These are phyloP conservation scores for Russula olivacea DNA, from an alignment of 768 basidiomycete species.

Conservation along the genomic window DNA sequence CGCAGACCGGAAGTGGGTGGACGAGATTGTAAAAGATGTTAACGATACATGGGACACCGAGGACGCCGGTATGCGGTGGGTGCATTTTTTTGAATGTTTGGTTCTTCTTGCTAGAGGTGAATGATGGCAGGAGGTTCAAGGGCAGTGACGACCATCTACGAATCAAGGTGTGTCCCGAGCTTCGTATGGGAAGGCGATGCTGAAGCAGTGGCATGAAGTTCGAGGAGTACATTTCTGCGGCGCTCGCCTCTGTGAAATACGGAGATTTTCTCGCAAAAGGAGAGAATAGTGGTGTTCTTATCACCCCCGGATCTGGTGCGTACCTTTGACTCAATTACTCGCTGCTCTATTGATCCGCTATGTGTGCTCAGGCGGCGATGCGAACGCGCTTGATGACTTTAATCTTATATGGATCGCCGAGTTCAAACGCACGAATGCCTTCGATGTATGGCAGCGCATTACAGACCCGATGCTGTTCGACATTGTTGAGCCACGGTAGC, in stretches of 20 bases:
- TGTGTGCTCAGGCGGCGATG: slow-evolving; percentile 41
- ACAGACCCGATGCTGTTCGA: slow-evolving; percentile 95
- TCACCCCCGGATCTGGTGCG: slow-evolving; percentile 55
- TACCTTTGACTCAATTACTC: neutral
- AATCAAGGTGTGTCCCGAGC: slow-evolving; percentile 51
- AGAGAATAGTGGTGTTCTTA: slow-evolving; percentile 55
- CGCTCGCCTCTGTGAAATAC: slow-evolving; percentile 85
- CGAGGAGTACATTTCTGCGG: slow-evolving; percentile 90
- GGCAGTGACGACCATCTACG: slow-evolving; percentile 95
- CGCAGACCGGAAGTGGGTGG: slow-evolving; percentile 97
- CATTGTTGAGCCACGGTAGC: slow-evolving; percentile 85
- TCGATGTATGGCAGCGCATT: slow-evolving; percentile 80
- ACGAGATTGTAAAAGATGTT: slow-evolving; percentile 84
- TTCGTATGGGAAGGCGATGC: neutral
- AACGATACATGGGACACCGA: slow-evolving; percentile 71
- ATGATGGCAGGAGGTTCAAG: slow-evolving; percentile 58
- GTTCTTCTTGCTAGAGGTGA: neutral
- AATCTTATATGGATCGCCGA: slow-evolving; percentile 83
- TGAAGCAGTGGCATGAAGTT: slow-evolving; percentile 42
- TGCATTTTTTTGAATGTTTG: slow-evolving; percentile 34
- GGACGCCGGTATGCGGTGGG: slow-evolving; percentile 58
- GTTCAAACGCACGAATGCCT: slow-evolving; percentile 84
- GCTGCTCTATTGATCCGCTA: neutral
- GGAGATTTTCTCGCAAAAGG: slow-evolving; percentile 76
- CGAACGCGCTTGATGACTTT: slow-evolving; percentile 69